These are phyloP conservation scores for Withania somnifera DNA, from an alignment of 305 asterid species.

Conservation along the genomic window DNA sequence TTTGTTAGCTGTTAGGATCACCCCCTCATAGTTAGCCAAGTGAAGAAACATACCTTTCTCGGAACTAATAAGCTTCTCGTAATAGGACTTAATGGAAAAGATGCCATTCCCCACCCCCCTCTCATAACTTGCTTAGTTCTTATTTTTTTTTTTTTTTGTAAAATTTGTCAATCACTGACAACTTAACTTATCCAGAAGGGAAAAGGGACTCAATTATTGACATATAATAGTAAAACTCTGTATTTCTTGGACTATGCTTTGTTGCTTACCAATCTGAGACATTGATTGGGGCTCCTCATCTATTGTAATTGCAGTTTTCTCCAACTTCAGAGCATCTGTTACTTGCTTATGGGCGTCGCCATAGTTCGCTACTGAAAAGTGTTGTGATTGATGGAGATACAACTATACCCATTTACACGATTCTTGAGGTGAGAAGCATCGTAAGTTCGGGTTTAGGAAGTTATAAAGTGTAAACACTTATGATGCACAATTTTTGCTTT, in stretches of 20 bases:
- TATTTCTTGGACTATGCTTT: neutral
- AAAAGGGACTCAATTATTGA: neutral
- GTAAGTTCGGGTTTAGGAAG: neutral
- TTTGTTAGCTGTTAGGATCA: neutral
- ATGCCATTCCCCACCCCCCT: neutral
- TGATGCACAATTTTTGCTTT: neutral
- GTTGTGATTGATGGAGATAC: conserved; percentile 84
- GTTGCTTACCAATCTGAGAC: neutral
- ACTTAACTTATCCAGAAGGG: neutral
- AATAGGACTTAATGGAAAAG: neutral
- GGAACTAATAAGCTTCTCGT: neutral
- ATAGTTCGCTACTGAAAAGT: conserved; percentile 86
- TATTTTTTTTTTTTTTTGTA: neutral
- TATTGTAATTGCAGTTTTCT: conserved; percentile 67
- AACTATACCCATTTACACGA: conserved; percentile 73
- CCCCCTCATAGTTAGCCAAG: neutral
- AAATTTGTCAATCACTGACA: neutral
- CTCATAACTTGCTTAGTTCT: neutral
- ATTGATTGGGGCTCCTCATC: neutral
- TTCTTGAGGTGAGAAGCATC: conserved; percentile 61
- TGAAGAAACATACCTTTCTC: neutral
- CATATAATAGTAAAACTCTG: neutral
- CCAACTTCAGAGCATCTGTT: conserved; percentile 93
- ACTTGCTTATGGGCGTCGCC: conserved; percentile 96
- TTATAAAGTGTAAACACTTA: neutral